Evolutionary conservation across 257 asterid genomes (phyloP).

Genomic region (Solanum tacnaense): DNA sequence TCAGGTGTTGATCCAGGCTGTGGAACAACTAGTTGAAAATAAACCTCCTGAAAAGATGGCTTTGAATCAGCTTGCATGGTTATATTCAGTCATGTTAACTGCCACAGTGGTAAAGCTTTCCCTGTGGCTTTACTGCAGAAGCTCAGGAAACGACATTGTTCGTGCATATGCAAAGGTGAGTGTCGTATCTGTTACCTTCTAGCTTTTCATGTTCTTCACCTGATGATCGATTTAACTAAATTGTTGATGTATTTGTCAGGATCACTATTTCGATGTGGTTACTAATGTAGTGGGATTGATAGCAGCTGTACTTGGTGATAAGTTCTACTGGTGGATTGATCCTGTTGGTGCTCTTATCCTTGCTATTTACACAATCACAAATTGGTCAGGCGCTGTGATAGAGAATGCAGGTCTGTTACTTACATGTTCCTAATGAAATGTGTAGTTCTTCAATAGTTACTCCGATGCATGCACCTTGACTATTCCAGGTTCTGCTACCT

Average conservation of each 20-base stretch:
- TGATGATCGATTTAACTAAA: not conserved
- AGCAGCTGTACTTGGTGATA: conserved; percentile 34
- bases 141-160: conserved; percentile 29
- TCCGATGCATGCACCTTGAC: not conserved
- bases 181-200: not conserved
- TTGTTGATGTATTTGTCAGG: not conserved
- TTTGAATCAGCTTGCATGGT: conserved; percentile 18
- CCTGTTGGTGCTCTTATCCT: conserved; percentile 32
- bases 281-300: conserved; percentile 29
- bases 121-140: conserved; percentile 38
- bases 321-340: conserved; percentile 44
- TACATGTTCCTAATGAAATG: not conserved
- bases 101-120: conserved; percentile 29
- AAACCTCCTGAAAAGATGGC: conserved; percentile 13
- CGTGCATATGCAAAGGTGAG: conserved; percentile 16
- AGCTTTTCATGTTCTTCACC: not conserved
- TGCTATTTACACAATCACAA: conserved; percentile 15
- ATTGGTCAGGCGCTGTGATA: conserved; percentile 17
- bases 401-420: conserved; percentile 16
- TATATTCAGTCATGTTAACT: conserved; percentile 25
- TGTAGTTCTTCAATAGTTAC: not conserved
- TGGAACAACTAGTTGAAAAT: conserved; percentile 6
- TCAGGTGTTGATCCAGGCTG: conserved; percentile 17
- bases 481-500: not conserved
- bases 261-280: conserved; percentile 32